Percentiles rank a stretch among this genome's conserved stretches.
These are phyloP conservation scores for Boletus austroedulis DNA, from an alignment of 1,284 basidiomycete species.

Conservation along the genomic window DNA sequence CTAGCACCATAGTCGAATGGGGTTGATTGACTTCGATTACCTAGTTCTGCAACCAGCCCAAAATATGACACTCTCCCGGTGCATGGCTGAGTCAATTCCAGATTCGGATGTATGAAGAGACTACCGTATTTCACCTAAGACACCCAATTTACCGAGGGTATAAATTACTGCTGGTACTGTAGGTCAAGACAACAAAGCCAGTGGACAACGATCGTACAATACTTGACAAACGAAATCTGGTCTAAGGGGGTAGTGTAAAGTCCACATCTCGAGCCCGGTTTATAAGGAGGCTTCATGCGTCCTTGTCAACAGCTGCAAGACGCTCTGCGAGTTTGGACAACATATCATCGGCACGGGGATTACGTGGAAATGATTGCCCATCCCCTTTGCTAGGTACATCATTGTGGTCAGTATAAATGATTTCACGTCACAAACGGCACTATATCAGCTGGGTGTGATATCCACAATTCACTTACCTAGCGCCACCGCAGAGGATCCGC, in stretches of 20 bases:
- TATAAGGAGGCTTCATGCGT: constrained; percentile 26
- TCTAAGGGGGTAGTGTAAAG: neutral
- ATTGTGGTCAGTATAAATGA: constrained; percentile 6
- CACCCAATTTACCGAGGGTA: neutral
- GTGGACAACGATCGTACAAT: constrained; percentile 11
- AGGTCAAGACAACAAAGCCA: constrained; percentile 14
- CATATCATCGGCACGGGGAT: constrained; percentile 62
- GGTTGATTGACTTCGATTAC: no score
- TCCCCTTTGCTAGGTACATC: constrained; percentile 52
- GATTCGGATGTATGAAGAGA: no score
- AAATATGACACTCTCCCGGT: no score
- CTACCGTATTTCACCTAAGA: no score
- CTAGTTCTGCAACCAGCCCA: no score
- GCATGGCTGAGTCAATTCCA: no score
- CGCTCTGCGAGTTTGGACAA: constrained; percentile 58
- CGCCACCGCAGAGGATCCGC: constrained; percentile 57
- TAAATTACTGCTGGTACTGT: constrained; percentile 1
- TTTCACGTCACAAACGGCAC: neutral
- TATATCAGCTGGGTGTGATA: neutral
- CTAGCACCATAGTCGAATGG: no score
- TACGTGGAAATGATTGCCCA: constrained; percentile 62
- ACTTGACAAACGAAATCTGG: constrained; percentile 5
- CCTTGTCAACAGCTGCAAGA: constrained; percentile 54
- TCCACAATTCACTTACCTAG: constrained; percentile 57
- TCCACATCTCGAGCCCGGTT: neutral